Evolutionary conservation across 2,329 filamentous ascomycete genomes (phyloP).

Genomic region (Colletotrichum coccodes): DNA sequence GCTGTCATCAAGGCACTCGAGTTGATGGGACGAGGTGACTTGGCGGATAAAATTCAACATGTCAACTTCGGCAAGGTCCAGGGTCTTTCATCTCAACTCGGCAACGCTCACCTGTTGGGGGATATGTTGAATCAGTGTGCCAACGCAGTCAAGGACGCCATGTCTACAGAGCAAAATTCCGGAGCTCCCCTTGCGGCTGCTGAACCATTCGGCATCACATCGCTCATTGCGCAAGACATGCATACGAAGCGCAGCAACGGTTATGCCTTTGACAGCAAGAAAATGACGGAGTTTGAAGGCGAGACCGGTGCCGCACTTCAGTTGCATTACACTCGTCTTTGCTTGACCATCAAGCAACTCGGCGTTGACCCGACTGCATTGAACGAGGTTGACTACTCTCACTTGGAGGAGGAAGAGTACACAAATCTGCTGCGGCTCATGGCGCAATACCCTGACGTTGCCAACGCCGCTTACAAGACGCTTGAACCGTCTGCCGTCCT

Average conservation of each 20-base stretch:
- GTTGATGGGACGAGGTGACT: constrained; percentile 46
- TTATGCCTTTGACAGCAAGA: constrained; percentile 40
- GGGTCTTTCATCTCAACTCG: constrained; percentile 53
- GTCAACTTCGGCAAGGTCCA: constrained; percentile 59
- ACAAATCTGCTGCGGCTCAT: constrained; percentile 71
- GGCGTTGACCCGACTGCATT: constrained; percentile 26
- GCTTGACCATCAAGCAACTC: constrained; percentile 48
- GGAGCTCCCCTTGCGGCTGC: constrained; percentile 70
- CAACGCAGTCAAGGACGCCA: constrained; percentile 58
- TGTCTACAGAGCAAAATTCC: constrained; percentile 77
- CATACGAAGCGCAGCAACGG: constrained; percentile 38
- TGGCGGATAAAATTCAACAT: constrained; percentile 46
- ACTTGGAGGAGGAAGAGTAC: constrained; percentile 50
- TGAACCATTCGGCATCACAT: constrained; percentile 73
- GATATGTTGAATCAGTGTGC: constrained; percentile 67
- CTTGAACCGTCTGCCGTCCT: constrained; percentile 75
- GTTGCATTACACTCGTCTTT: constrained; percentile 74
- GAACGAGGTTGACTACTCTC: constrained; percentile 28
- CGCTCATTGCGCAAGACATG: constrained; percentile 69
- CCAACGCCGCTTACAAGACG: constrained; percentile 70
- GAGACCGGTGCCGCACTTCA: constrained; percentile 80
- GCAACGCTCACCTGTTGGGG: constrained; percentile 64
- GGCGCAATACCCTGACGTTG: constrained; percentile 72
- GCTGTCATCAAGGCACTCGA: constrained; percentile 45
- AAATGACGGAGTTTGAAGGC: constrained; percentile 79